Evolutionary conservation across 2,329 filamentous ascomycete genomes (phyloP).

Genomic region (Dendryphion nanum): DNA sequence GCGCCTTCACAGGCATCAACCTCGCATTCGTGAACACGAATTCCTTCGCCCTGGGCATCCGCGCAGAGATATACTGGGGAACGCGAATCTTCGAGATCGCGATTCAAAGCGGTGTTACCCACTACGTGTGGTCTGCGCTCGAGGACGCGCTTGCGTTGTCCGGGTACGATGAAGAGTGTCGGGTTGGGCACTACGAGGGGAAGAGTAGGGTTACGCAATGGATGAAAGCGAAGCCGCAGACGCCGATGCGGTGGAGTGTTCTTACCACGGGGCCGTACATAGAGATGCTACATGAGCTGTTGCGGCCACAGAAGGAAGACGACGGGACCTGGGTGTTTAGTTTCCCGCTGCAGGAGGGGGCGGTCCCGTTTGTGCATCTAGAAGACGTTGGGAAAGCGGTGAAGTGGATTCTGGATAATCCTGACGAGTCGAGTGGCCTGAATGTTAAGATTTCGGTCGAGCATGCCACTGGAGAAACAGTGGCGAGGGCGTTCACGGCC

Average conservation of each 20-base stretch:
- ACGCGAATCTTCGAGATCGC: slow-evolving; percentile 40
- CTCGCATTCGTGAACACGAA: slow-evolving; percentile 57
- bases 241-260: slow-evolving; percentile 21
- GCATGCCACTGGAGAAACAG: slow-evolving; percentile 22
- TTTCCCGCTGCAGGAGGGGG: slow-evolving; percentile 21
- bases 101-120: slow-evolving; percentile 34
- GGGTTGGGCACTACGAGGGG: slow-evolving; percentile 50
- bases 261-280: slow-evolving; percentile 33
- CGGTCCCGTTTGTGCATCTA: slow-evolving; percentile 23
- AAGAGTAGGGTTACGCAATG: slow-evolving; percentile 35
- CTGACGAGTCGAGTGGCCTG: slow-evolving; percentile 18
- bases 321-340: slow-evolving; percentile 21
- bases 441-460: slow-evolving; percentile 26
- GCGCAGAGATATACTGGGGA: slow-evolving; percentile 50
- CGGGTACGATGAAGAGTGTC: slow-evolving; percentile 47
- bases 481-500: slow-evolving; percentile 30
- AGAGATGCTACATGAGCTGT: slow-evolving; percentile 24
- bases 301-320: slow-evolving; percentile 19
- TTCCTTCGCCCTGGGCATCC: slow-evolving; percentile 54
- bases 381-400: slow-evolving; percentile 26
- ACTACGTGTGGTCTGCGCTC: slow-evolving; percentile 51
- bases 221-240: slow-evolving; percentile 18
- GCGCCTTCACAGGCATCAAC: slow-evolving; percentile 46
- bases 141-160: slow-evolving; percentile 51
- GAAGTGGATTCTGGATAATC: slow-evolving; percentile 29